Conservation (phyloP, 371 early-diverging fungal species). For the Polyrhizophydium stewartii region DNA sequence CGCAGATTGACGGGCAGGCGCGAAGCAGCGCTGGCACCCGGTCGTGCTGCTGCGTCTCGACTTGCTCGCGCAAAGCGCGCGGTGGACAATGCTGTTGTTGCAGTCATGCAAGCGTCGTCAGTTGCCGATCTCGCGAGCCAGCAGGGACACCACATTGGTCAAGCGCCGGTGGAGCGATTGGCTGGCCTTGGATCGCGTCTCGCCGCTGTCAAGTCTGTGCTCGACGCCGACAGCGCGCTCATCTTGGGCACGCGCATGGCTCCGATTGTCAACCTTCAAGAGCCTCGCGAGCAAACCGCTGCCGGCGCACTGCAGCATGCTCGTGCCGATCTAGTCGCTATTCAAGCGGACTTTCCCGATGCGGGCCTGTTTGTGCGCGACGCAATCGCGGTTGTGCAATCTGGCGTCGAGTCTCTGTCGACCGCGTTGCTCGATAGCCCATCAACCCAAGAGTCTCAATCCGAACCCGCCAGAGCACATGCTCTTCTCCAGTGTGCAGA, state of each 20-base stretch:
- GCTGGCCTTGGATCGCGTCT: neutral
- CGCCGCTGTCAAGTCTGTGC: neutral
- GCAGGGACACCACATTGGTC: no score
- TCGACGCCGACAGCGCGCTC: neutral
- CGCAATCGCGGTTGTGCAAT: neutral
- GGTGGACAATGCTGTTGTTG: constrained; percentile 8
- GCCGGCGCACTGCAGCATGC: neutral
- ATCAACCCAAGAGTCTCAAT: no score
- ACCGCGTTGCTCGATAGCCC: no score
- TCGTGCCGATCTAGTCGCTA: neutral
- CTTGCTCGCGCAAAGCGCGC: neutral
- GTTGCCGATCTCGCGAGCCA: neutral
- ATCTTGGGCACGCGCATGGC: neutral
- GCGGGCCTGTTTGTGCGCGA: neutral
- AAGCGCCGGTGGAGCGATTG: no score
- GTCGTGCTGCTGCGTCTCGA: neutral
- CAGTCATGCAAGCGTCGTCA: constrained; percentile 1
- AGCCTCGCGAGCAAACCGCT: no score
- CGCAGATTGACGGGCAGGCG: neutral
- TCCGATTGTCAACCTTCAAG: neutral
- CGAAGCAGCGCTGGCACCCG: neutral
- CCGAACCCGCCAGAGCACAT: no score
- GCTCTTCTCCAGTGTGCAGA: neutral
- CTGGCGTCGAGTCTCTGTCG: neutral
- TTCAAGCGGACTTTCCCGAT: neutral